Percentiles rank a stretch among this genome's conserved stretches.
phyloP scores from a whole-genome alignment of 169 alveolate genomes.

The Eimeria brunetti region DNA sequence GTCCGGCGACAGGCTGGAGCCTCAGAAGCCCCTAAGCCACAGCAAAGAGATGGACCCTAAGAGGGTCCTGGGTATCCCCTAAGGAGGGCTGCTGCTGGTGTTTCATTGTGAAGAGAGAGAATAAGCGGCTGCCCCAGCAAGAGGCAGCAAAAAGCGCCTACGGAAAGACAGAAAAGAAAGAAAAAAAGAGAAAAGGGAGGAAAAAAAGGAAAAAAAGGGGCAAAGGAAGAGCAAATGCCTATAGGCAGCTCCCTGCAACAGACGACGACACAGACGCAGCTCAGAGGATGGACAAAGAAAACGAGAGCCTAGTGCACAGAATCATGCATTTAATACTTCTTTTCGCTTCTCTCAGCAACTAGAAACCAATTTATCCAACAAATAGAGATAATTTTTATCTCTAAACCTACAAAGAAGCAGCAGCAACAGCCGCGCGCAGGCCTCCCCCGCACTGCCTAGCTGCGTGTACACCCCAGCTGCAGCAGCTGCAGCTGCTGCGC shows the following conservation, averaged over 20 bases:
- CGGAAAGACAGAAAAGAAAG: too few species aligned
- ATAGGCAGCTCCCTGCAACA: too few species aligned
- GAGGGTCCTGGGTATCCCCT: neutral
- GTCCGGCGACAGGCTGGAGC: neutral
- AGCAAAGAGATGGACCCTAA: neutral
- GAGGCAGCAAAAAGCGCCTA: neutral
- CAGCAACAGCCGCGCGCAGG: neutral
- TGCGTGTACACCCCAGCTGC: conserved; percentile 3
- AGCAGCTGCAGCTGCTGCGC: neutral
- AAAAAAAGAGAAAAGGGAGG: too few species aligned
- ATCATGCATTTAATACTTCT: too few species aligned
- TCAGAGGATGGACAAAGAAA: too few species aligned
- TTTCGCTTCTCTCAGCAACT: neutral
- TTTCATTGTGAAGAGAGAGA: neutral
- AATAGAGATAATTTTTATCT: too few species aligned
- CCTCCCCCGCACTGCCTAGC: conserved; percentile 17
- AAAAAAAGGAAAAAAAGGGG: neutral
- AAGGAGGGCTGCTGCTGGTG: neutral
- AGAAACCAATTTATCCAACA: too few species aligned
- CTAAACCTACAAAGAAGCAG: too few species aligned
- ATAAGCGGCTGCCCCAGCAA: neutral
- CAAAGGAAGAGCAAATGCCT: too few species aligned
- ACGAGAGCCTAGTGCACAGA: too few species aligned
- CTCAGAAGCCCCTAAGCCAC: neutral
- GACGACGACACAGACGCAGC: too few species aligned